These are phyloP conservation scores for Paragyromitra xinjiangensis DNA, from an alignment of 495 filamentous ascomycete genomes.

Conservation along the genomic window DNA sequence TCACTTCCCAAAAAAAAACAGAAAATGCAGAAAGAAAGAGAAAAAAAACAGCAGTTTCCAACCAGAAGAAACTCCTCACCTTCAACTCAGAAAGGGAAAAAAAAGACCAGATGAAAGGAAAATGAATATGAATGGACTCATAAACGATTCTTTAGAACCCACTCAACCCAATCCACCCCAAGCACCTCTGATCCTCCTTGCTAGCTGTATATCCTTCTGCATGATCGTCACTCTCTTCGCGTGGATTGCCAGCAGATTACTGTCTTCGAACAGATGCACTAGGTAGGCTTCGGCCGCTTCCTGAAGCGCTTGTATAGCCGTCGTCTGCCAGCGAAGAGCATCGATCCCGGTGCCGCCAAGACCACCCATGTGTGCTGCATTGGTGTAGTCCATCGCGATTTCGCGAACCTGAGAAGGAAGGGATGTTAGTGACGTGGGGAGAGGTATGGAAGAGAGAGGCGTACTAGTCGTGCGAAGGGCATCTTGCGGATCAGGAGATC, in stretches of 20 bases:
- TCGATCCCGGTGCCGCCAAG: conserved; percentile 64
- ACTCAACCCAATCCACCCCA: conserved; percentile 70
- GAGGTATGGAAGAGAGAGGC: conserved; percentile 38
- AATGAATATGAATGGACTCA: not conserved
- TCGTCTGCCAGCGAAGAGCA: conserved; percentile 85
- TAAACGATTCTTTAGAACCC: not conserved
- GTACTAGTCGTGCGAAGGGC: conserved; percentile 85
- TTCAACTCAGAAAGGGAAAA: not conserved
- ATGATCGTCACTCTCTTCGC: conserved; percentile 97
- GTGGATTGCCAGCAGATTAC: conserved; percentile 93
- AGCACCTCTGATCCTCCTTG: conserved; percentile 78
- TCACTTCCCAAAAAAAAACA: not conserved
- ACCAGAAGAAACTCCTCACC: conserved; percentile 14
- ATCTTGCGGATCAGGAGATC: conserved; percentile 83
- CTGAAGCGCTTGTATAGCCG: conserved; percentile 87
- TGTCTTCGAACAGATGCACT: conserved; percentile 93
- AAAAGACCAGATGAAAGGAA: conserved; percentile 14
- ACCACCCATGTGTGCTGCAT: conserved; percentile 61
- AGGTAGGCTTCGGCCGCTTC: conserved; percentile 93
- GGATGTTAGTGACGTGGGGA: conserved; percentile 34
- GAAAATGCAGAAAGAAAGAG: conserved; percentile 4
- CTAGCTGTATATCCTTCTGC: conserved; percentile 95
- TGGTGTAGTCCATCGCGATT: conserved; percentile 68
- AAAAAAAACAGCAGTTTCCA: not conserved
- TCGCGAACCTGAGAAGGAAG: conserved; percentile 74